Evolutionary conservation across 805 yeast genomes (phyloP).

Genomic region (Cyberlindnera amylophila): DNA sequence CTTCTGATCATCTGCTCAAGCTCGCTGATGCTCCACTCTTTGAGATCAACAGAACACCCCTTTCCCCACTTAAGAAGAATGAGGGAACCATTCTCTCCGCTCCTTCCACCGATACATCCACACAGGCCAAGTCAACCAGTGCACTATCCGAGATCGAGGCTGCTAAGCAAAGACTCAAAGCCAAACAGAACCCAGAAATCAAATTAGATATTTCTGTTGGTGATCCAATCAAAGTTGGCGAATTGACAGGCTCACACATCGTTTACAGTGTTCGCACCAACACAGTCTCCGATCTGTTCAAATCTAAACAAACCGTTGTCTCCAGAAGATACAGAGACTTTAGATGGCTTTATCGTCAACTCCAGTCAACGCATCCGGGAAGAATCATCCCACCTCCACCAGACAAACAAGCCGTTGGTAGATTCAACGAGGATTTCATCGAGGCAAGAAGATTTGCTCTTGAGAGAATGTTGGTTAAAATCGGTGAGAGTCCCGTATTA

Average conservation of each 20-base stretch:
- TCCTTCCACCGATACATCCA: conserved; percentile 1
- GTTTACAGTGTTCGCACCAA: conserved; percentile 75
- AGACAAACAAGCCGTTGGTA: conserved; percentile 87
- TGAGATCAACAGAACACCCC: conserved; percentile 33
- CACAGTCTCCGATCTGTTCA: conserved; percentile 34
- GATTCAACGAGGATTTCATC: conserved; percentile 85
- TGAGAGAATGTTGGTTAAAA: conserved; percentile 79
- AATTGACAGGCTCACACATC: conserved; percentile 81
- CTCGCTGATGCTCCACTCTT: conserved; percentile 55
- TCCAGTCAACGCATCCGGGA: conserved; percentile 86
- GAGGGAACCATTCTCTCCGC: conserved; percentile 3
- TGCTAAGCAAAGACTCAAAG: conserved; percentile 9
- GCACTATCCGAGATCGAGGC: conserved; percentile 10
- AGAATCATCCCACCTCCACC: conserved; percentile 93
- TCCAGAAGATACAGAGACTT: conserved; percentile 88
- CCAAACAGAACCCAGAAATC: conserved; percentile 14
- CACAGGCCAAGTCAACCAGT: conserved; percentile 3
- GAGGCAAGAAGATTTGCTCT: conserved; percentile 81
- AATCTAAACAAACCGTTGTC: conserved; percentile 49
- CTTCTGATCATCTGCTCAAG: conserved; percentile 35
- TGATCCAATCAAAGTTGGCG: conserved; percentile 91
- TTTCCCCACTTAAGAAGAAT: conserved; percentile 23
- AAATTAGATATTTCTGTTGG: conserved; percentile 69
- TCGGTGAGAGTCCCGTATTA: conserved; percentile 52
- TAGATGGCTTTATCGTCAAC: conserved; percentile 88